Conservation (phyloP, 192 early-diverging fungal species). For the Backusella psychrophila region DNA sequence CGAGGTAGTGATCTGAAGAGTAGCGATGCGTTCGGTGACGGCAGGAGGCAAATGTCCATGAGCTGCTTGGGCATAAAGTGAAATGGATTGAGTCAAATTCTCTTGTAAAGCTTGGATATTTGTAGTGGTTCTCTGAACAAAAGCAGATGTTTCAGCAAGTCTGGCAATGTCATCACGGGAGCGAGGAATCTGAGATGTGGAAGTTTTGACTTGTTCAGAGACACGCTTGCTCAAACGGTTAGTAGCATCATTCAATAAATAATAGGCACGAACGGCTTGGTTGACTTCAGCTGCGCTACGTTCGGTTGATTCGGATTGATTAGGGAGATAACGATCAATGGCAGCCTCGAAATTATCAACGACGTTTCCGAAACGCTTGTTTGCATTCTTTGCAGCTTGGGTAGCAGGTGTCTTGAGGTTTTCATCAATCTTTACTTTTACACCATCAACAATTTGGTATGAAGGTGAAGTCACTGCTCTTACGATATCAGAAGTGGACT, state of each 20-base stretch:
- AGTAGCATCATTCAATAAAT: slow-evolving; percentile 27
- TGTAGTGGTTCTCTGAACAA: slow-evolving; percentile 26
- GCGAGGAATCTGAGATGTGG: slow-evolving; percentile 29
- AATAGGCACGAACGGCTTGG: slow-evolving; percentile 35
- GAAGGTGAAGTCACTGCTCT: slow-evolving; percentile 49
- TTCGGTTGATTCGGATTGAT: background rate
- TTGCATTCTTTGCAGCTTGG: slow-evolving; percentile 45
- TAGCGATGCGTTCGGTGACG: slow-evolving; percentile 19
- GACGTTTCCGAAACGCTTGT: slow-evolving; percentile 32
- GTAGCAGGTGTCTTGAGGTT: slow-evolving; percentile 38
- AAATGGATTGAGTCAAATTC: slow-evolving; percentile 20
- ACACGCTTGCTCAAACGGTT: slow-evolving; percentile 32
- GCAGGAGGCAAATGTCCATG: slow-evolving; percentile 21
- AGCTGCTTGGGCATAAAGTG: slow-evolving; percentile 28
- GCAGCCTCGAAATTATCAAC: slow-evolving; percentile 56
- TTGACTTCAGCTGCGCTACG: slow-evolving; percentile 24
- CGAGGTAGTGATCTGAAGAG: slow-evolving; percentile 16
- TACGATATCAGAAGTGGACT: slow-evolving; percentile 63
- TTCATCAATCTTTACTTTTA: slow-evolving; percentile 25
- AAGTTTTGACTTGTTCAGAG: slow-evolving; percentile 17
- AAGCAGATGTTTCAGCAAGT: slow-evolving; percentile 24
- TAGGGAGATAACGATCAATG: slow-evolving; percentile 42
- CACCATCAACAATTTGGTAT: slow-evolving; percentile 49
- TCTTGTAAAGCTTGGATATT: slow-evolving; percentile 30
- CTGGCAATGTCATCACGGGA: slow-evolving; percentile 25